phyloP scores from a whole-genome alignment of 2,329 filamentous ascomycete species.

The Monosporascus sp. region DNA sequence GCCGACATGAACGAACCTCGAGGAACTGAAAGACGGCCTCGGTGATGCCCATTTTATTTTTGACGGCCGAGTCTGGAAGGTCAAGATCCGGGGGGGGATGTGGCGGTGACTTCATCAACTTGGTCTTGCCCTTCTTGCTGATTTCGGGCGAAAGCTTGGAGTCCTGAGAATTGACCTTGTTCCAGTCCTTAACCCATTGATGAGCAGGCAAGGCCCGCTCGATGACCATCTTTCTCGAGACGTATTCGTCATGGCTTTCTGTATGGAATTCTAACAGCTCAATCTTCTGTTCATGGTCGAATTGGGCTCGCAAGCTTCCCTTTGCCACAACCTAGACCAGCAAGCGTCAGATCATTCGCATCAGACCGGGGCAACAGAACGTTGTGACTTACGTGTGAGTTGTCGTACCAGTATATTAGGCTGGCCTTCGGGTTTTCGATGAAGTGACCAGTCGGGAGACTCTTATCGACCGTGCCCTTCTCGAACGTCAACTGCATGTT shows the following conservation, averaged over 20 bases:
- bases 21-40: conserved; percentile 58
- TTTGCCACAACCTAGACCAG: conserved; percentile 60
- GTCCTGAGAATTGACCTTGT: conserved; percentile 51
- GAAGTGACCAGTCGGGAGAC: conserved; percentile 59
- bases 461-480: conserved; percentile 50
- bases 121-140: conserved; percentile 60
- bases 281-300: conserved; percentile 73
- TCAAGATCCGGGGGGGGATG: conserved; percentile 55
- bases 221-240: conserved; percentile 63
- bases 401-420: conserved; percentile 84
- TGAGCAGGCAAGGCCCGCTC: conserved; percentile 57
- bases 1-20: conserved; percentile 41
- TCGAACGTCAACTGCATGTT: conserved; percentile 84
- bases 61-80: conserved; percentile 54
- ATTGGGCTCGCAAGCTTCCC: conserved; percentile 74
- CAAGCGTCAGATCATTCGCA: conserved; percentile 19
- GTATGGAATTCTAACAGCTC: conserved; percentile 81
- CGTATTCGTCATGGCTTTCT: conserved; percentile 72
- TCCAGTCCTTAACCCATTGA: conserved; percentile 62
- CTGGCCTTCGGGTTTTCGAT: conserved; percentile 73
- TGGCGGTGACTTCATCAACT: conserved; percentile 53
- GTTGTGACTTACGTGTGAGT: conserved; percentile 63
- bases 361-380: background rate
- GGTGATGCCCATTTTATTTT: conserved; percentile 52
- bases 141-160: conserved; percentile 58